Percentiles rank a stretch among this genome's conserved stretches.
Conservation (phyloP, 139 green algal genomes). For the Diplosphaera chodatii region DNA sequence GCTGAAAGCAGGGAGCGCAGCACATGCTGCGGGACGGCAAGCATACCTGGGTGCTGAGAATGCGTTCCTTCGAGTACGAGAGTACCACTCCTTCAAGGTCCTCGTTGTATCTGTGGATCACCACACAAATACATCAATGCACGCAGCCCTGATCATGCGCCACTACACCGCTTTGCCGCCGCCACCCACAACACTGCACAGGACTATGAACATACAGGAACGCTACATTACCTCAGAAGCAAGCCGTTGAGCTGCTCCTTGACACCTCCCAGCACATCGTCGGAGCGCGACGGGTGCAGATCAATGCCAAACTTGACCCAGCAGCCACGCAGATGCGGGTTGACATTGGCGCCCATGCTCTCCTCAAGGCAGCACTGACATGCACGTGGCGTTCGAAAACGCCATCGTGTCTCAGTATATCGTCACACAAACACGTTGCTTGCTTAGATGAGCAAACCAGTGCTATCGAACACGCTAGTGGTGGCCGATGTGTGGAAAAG, state of each 20-base stretch:
- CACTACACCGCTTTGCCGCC: no score
- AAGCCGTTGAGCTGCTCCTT: constrained; percentile 31
- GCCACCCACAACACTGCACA: neutral
- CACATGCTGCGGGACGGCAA: constrained; percentile 5
- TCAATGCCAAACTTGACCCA: constrained; percentile 26
- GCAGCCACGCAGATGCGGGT: neutral
- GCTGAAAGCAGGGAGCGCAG: constrained; percentile 48
- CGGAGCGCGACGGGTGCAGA: constrained; percentile 39
- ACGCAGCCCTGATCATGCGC: neutral
- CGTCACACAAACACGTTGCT: no score
- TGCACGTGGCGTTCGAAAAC: no score
- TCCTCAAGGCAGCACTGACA: no score
- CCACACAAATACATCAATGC: neutral
- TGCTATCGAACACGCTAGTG: no score
- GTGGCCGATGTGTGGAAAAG: no score
- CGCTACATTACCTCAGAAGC: constrained; percentile 30
- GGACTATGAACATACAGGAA: neutral
- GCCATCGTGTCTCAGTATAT: no score
- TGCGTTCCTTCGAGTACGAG: constrained; percentile 24
- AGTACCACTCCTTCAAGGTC: constrained; percentile 43
- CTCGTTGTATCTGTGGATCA: constrained; percentile 38
- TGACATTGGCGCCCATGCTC: neutral
- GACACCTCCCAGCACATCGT: constrained; percentile 22
- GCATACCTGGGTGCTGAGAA: constrained; percentile 21
- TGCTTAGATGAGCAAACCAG: no score